These are phyloP conservation scores for Trichothecium sympodiale DNA, from an alignment of 2,329 filamentous ascomycete species.

Conservation along the genomic window DNA sequence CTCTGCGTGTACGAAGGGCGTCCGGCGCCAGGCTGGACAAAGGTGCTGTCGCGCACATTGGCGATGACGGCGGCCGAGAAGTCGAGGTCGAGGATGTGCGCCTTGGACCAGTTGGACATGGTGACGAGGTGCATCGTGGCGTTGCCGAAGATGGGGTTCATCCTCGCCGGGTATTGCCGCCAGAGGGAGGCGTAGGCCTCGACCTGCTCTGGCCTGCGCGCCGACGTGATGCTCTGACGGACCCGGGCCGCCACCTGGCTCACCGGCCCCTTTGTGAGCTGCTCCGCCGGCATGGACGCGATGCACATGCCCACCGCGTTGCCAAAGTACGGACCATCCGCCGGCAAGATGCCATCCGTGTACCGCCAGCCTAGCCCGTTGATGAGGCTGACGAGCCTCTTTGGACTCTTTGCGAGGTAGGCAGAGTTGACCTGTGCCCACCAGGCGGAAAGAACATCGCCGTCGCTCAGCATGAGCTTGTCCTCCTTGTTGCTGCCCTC, in stretches of 20 bases:
- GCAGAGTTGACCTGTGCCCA: slow-evolving; percentile 16
- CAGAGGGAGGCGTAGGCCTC: slow-evolving; percentile 17
- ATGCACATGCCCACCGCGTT: slow-evolving; percentile 14
- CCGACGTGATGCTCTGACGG: slow-evolving; percentile 16
- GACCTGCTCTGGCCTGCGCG: slow-evolving; percentile 20
- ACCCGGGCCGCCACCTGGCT: slow-evolving; percentile 15
- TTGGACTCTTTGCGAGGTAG: slow-evolving; percentile 11
- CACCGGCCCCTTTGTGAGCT: slow-evolving; percentile 18
- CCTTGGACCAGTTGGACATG: slow-evolving; percentile 21
- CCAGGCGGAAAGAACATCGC: slow-evolving; percentile 27
- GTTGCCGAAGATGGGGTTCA: slow-evolving; percentile 20
- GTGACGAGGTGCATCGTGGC: slow-evolving; percentile 18
- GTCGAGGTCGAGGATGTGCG: slow-evolving; percentile 4
- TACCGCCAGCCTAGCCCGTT: slow-evolving; percentile 11
- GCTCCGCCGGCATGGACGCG: slow-evolving; percentile 9
- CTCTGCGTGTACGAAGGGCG: slow-evolving; percentile 9
- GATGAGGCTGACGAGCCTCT: slow-evolving; percentile 16
- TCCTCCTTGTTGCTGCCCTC: slow-evolving; percentile 4
- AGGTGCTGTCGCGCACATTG: background rate
- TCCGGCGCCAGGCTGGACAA: background rate
- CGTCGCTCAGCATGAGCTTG: slow-evolving; percentile 20
- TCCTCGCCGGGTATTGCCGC: slow-evolving; percentile 7
- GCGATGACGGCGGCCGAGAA: slow-evolving; percentile 1
- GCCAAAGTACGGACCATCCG: slow-evolving; percentile 8
- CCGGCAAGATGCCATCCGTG: background rate